Base-by-base conservation (phyloP, 495 filamentous ascomycete species). In the Apiosordaria backusii region DNA sequence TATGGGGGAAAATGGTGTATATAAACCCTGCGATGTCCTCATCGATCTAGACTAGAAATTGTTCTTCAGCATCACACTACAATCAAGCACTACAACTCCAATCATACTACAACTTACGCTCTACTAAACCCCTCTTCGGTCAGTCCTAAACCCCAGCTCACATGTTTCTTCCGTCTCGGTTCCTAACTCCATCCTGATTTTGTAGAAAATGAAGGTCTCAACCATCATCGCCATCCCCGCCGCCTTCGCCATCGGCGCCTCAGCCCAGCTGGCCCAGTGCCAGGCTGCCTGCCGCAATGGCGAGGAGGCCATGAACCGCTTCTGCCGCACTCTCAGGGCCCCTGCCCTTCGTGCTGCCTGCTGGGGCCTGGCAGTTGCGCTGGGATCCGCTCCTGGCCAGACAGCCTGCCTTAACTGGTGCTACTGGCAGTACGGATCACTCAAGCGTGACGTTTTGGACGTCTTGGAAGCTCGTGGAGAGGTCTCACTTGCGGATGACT, bases 401-500 rank as follows among this genome's bases (percentile, higher is more conserved):
- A 59, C 57, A 5, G 57, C 57, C 24, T 59, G 57, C 24, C 22
- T 26, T 16, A 59, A 59, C 24, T 59, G 57, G 57, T 59, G 57
- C 24, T 59, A 59, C 24, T 59, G 57, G 57, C 57, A 59, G 57
- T 59, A 26, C 7, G 57, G 57, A 59, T 4, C n/a, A 4, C 57
- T 23, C 57, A 59, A 59, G 57, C 21, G 57, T 9, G 57, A 59
- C 22, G 57, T 59, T 18, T 23, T 59, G 19, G 19, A 59, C 13
- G 57, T 59, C 16, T 25, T 59, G 57, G 24, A 59, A 16, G 57
- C 22, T 4, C 23, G 57, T 1, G 5, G n/a, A 4, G 57, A 59
- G 24, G 23, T 59, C 26, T 59, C 57, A 5, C 24, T 59, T 23
- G 57, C 57, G 4, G 18, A 23, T 25, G 57, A 59, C 15, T 59